Base-by-base conservation (phyloP, 176 grass and related monocot genomes). In the Carex scoparia region DNA sequence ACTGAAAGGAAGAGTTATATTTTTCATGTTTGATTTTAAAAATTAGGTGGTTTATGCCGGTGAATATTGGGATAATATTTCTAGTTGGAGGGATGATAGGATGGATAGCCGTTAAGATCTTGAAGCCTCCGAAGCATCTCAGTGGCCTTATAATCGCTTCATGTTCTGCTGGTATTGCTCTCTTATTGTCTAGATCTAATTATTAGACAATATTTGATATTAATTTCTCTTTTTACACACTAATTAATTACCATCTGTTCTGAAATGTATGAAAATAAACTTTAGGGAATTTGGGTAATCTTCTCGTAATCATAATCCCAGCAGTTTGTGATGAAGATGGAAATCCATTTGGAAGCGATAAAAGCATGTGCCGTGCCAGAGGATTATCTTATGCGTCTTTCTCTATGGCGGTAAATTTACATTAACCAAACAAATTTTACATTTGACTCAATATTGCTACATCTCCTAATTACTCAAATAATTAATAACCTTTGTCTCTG, bases 11-110 rank as follows among this genome's bases (percentile, higher is more conserved):
- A 56, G 56, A 2, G 2, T 31, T 69, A 0, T 53, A 15, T n/a
- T 84, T 40, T 46, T 83, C 12, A 19, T 82, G 48, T 33, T 70
- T 58, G 1, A 63, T 74, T 32, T 77, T 31, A 33, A 55, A 77
- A 18, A 65, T 16, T 67, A 94, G 92, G 93, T 95, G 94, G 94
- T 95, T 92, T 77, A 95, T 95, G 94, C 94, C 89, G 5, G 80
- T 95, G 3, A 95, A 95, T 68, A 85, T 95, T 13, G 91, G 87
- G 6, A 82, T 95, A 49, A 54, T 77, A 67, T 95, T 93, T 90
- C 28, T 95, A 40, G 12, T 86, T 14, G 94, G 94, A 31, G 91
- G 91, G 0, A 23, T 88, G 46, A 87, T 93, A 1, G 94, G 94
- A 27, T 95, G 94, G 89, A 23, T 91, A 55, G 68, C 58, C 0